Conservation (phyloP, 2,329 filamentous ascomycete species). For the Emmonsiellopsis sp. region DNA sequence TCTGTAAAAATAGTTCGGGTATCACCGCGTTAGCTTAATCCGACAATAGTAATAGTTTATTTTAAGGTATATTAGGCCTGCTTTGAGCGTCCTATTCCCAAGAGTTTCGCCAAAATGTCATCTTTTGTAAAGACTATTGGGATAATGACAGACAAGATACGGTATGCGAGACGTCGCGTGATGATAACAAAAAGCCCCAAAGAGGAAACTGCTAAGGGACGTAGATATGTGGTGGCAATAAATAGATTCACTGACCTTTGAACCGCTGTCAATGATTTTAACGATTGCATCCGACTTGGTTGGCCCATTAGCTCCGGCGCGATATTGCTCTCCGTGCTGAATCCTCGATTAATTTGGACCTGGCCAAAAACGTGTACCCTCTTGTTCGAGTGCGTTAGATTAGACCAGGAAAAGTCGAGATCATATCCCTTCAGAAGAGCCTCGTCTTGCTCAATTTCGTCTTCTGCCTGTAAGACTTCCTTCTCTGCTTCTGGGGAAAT, state of each 20-base stretch:
- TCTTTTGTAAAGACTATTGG: no score
- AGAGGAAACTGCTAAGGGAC: background rate
- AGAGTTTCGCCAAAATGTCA: no score
- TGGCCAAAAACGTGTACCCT: slow-evolving; percentile 25
- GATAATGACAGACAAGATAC: no score
- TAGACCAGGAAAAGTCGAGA: slow-evolving; percentile 29
- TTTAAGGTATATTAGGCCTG: no score
- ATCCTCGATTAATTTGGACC: slow-evolving; percentile 24
- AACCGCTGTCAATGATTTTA: slow-evolving; percentile 14
- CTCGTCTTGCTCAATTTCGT: slow-evolving; percentile 1
- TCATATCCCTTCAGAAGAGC: slow-evolving; percentile 25
- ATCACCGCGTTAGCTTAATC: background rate
- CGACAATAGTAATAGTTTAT: background rate
- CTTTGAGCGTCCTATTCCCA: no score
- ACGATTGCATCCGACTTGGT: background rate
- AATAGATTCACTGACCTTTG: slow-evolving; percentile 10
- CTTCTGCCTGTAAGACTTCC: background rate
- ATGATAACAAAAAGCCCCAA: background rate
- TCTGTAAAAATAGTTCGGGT: slow-evolving; percentile 13
- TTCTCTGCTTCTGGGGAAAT: slow-evolving; percentile 17
- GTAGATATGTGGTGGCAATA: background rate
- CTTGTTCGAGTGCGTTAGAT: slow-evolving; percentile 13
- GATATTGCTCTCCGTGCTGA: slow-evolving; percentile 4
- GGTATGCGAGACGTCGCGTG: no score
- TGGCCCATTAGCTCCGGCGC: background rate